phyloP scores from a whole-genome alignment of 331 rosid genomes.

The Quercus lobata region DNA sequence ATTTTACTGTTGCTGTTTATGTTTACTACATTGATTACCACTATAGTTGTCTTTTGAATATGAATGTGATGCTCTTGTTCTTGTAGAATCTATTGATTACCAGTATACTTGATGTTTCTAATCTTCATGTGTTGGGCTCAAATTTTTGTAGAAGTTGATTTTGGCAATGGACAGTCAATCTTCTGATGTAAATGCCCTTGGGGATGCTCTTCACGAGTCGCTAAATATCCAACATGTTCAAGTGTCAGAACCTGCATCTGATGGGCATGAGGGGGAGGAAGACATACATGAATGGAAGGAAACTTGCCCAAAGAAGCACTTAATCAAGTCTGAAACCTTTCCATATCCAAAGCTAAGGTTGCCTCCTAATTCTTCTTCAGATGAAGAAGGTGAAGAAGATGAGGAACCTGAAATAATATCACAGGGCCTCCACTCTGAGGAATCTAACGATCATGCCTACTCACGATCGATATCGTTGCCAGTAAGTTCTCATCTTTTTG shows the following conservation, averaged over 20 bases:
- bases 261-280: conserved; percentile 19
- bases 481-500: conserved; percentile 38
- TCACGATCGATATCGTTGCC: conserved; percentile 43
- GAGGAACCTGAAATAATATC: conserved; percentile 26
- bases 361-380: conserved; percentile 26
- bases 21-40: background rate
- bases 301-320: conserved; percentile 10
- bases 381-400: conserved; percentile 20
- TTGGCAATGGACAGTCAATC: conserved; percentile 51
- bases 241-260: conserved; percentile 17
- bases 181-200: conserved; percentile 39
- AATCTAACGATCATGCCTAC: conserved; percentile 26
- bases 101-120: background rate
- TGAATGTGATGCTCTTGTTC: conserved; percentile 7
- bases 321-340: conserved; percentile 41
- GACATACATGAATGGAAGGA: background rate
- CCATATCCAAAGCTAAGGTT: conserved; percentile 28
- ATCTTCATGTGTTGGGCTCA: background rate
- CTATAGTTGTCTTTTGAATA: background rate
- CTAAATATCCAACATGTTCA: conserved; percentile 35
- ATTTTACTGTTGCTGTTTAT: background rate
- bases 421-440: conserved; percentile 21
- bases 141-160: conserved; percentile 30
- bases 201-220: conserved; percentile 29
- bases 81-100: conserved; percentile 21